Evolutionary conservation across 129 eudicot genomes (phyloP).

Genomic region (Heracleum sosnowskyi): DNA sequence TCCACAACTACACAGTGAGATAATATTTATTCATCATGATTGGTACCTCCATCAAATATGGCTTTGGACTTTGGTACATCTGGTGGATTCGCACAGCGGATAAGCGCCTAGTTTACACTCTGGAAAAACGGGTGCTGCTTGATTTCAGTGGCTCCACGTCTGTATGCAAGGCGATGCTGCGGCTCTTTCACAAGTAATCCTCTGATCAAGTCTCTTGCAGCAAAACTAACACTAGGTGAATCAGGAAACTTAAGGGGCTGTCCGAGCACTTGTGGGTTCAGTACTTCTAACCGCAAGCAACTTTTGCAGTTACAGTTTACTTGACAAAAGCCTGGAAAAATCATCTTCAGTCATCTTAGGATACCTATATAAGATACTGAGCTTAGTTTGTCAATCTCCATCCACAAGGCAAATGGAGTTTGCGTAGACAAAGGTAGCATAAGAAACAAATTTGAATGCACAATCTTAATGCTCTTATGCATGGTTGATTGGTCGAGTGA

Average conservation of each 20-base stretch:
- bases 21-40: too few relatives aligned
- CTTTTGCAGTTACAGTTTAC: conserved; percentile 71
- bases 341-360: conserved; percentile 58
- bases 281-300: too few relatives aligned
- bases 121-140: conserved; percentile 89
- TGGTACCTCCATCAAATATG: too few relatives aligned
- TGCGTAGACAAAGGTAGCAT: background rate
- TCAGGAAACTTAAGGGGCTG: conserved; percentile 87
- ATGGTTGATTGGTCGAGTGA: background rate
- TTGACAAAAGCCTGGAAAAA: conserved; percentile 57
- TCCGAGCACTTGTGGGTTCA: too few relatives aligned
- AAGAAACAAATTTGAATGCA: background rate
- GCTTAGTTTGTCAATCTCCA: background rate
- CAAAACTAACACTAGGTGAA: conserved; percentile 74
- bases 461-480: background rate
- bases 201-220: conserved; percentile 94
- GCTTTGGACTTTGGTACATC: too few relatives aligned
- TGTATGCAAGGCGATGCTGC: conserved; percentile 73
- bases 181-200: conserved; percentile 95
- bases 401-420: background rate
- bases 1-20: too few relatives aligned
- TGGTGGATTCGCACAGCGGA: too few relatives aligned
- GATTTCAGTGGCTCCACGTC: conserved; percentile 88
- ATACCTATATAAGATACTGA: background rate
- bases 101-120: too few relatives aligned